phyloP scores from a whole-genome alignment of 176 grass and related monocot species.

The Zea luxurians region DNA sequence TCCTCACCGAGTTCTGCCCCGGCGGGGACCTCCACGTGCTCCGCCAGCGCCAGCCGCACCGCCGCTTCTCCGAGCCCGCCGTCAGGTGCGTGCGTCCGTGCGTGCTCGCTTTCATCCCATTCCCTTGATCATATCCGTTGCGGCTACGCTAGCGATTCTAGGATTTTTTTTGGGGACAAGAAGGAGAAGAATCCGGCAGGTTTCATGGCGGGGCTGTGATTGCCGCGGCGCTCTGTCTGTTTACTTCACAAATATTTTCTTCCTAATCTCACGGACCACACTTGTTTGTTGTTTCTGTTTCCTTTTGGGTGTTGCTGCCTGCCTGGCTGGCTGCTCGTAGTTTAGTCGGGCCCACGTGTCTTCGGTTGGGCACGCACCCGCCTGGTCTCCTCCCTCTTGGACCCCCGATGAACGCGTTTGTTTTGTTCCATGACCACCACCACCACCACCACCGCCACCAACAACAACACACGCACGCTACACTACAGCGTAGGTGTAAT shows the following conservation, averaged over 20 bases:
- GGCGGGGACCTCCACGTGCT: conserved; percentile 98
- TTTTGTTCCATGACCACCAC: not conserved
- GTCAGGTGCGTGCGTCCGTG: conserved; percentile 57
- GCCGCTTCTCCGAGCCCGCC: conserved; percentile 78
- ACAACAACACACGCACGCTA: too few relatives aligned
- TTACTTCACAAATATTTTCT: not conserved
- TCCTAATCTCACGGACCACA: not conserved
- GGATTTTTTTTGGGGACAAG: conserved; percentile 16
- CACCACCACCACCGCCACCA: not conserved
- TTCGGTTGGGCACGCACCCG: conserved; percentile 38
- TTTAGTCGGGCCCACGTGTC: conserved; percentile 44
- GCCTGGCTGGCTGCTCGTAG: not conserved
- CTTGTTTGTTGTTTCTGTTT: not conserved
- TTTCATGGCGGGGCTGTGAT: not conserved
- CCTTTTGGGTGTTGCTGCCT: not conserved
- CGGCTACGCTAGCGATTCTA: conserved; percentile 16
- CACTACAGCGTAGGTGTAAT: too few relatives aligned
- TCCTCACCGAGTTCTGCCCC: conserved; percentile 99
- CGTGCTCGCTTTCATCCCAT: not conserved
- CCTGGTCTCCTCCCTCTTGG: not conserved
- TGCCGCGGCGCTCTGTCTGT: not conserved
- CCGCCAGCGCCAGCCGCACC: conserved; percentile 73
- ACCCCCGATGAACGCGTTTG: not conserved
- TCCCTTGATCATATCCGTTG: not conserved
- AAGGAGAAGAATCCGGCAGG: conserved; percentile 40